Conservation (phyloP, 345 rosid genomes). For the Rubroshorea leprosula region DNA sequence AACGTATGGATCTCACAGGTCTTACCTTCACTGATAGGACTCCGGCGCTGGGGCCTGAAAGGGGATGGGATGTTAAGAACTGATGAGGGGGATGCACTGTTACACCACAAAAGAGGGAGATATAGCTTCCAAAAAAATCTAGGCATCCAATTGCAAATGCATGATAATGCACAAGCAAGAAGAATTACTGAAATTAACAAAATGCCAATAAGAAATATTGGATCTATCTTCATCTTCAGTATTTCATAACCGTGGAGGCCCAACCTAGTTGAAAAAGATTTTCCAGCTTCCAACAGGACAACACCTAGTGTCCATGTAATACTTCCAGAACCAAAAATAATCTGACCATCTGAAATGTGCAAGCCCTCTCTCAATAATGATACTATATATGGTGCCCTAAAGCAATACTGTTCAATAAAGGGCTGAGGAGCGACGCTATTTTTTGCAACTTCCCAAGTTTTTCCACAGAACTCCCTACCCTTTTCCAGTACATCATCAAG, state of each 20-base stretch:
- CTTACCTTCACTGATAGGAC: constrained; percentile 75
- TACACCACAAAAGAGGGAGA: constrained; percentile 75
- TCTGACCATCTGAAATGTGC: constrained; percentile 68
- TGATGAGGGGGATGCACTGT: constrained; percentile 51
- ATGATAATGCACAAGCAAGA: constrained; percentile 71
- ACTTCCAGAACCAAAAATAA: constrained; percentile 86
- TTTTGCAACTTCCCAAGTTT: constrained; percentile 73
- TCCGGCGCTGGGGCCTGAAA: constrained; percentile 78
- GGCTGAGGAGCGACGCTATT: constrained; percentile 91
- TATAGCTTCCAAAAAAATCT: constrained; percentile 58
- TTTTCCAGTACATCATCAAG: constrained; percentile 90
- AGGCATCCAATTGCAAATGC: constrained; percentile 58
- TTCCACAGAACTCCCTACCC: constrained; percentile 80
- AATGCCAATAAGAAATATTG: constrained; percentile 47
- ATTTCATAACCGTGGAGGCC: constrained; percentile 54
- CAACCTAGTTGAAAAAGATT: constrained; percentile 51
- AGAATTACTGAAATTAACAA: constrained; percentile 59
- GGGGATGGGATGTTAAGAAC: constrained; percentile 75
- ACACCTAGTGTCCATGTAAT: constrained; percentile 98
- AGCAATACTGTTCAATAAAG: constrained; percentile 96
- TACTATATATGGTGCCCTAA: constrained; percentile 90
- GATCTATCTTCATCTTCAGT: constrained; percentile 63
- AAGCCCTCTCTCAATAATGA: constrained; percentile 83
- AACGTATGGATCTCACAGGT: constrained; percentile 6
- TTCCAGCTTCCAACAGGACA: constrained; percentile 84